Conservation (phyloP, 1,139 yeast genomes). For the Hansenula sp. region DNA sequence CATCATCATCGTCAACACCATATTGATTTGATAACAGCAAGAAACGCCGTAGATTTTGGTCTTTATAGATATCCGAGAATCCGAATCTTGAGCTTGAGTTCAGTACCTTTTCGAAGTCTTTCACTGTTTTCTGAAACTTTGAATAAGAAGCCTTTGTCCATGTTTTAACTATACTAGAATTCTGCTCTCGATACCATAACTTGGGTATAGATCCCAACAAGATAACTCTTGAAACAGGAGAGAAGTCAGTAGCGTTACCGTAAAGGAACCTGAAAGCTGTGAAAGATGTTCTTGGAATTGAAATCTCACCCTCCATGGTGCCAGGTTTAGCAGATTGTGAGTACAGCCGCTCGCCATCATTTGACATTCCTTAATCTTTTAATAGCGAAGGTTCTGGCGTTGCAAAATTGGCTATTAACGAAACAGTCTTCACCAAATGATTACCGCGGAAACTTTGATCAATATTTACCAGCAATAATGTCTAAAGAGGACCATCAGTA, state of each 20-base stretch:
- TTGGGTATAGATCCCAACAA: conserved; percentile 66
- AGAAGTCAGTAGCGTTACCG: conserved; percentile 46
- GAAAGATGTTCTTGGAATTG: conserved; percentile 36
- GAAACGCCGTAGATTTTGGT: conserved; percentile 4
- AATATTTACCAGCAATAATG: too few relatives aligned
- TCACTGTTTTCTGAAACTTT: conserved; percentile 9
- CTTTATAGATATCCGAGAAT: conserved; percentile 4
- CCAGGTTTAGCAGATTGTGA: neutral
- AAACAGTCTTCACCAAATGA: too few relatives aligned
- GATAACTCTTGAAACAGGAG: conserved; percentile 44
- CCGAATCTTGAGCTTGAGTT: conserved; percentile 7
- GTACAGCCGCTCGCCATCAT: neutral
- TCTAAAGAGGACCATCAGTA: too few relatives aligned
- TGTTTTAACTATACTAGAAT: conserved; percentile 16
- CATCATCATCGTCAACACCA: conserved; percentile 4
- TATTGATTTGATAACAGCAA: conserved; percentile 6
- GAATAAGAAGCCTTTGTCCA: conserved; percentile 23
- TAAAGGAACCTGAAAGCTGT: conserved; percentile 63
- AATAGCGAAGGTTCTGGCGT: too few relatives aligned
- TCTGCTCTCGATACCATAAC: conserved; percentile 49
- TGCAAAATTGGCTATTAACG: too few relatives aligned
- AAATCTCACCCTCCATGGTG: neutral
- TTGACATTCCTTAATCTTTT: neutral
- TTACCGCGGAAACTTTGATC: too few relatives aligned
- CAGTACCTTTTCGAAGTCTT: conserved; percentile 8